phyloP scores from a whole-genome alignment of 306 rosid genomes.

The Cicer bijugum region DNA sequence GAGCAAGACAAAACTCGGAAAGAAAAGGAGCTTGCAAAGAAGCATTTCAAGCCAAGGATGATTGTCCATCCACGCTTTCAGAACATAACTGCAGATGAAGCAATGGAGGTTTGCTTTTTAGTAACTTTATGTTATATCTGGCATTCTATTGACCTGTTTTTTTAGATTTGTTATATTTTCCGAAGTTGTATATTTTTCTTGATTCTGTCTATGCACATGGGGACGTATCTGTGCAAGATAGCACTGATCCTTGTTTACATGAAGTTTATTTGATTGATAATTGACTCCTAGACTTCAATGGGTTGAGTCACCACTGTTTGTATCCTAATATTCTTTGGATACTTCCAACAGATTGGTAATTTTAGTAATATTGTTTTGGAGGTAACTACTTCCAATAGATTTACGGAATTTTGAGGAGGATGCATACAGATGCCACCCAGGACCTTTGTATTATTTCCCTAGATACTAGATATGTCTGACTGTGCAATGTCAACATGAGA shows the following conservation, averaged over 20 bases:
- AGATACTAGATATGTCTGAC: not conserved
- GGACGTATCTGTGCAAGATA: not conserved
- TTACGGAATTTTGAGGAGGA: not conserved
- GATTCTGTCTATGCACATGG: slow-evolving; percentile 5
- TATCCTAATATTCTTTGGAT: not conserved
- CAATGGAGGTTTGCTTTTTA: slow-evolving; percentile 76
- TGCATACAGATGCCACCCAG: slow-evolving; percentile 3
- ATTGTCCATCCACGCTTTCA: slow-evolving; percentile 98
- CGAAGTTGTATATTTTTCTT: slow-evolving; percentile 16
- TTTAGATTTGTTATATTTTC: slow-evolving; percentile 13
- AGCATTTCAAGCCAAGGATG: slow-evolving; percentile 96
- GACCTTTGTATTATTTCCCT: not conserved
- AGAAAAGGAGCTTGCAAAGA: slow-evolving; percentile 90
- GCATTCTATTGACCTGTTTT: slow-evolving; percentile 9
- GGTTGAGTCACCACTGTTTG: slow-evolving; percentile 10
- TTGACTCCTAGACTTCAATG: not conserved
- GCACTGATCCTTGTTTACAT: not conserved
- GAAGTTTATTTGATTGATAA: not conserved
- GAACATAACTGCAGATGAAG: slow-evolving; percentile 94
- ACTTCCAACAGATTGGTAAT: not conserved
- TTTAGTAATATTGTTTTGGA: slow-evolving; percentile 3
- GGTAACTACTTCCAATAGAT: no score
- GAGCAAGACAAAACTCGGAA: slow-evolving; percentile 88
- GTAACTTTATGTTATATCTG: slow-evolving; percentile 11
- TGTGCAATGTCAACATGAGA: not conserved